These are phyloP conservation scores for Sugiyamaella grinbergsii DNA, from an alignment of 1,139 yeast genomes.

Conservation along the genomic window DNA sequence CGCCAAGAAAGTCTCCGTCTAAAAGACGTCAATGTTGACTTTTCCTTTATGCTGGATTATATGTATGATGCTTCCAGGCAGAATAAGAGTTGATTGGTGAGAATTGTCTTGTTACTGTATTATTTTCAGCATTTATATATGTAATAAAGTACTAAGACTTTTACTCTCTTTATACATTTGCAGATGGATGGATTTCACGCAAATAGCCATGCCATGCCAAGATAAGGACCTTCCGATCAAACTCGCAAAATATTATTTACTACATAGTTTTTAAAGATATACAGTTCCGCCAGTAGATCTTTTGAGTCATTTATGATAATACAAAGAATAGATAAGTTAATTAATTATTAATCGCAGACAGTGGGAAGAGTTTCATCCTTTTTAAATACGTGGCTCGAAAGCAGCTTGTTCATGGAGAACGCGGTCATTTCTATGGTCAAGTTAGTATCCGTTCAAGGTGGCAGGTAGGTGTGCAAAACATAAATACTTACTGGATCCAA, in stretches of 20 bases:
- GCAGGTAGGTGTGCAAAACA: background rate
- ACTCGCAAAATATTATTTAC: too few relatives aligned
- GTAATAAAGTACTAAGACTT: too few relatives aligned
- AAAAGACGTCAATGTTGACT: constrained; percentile 41
- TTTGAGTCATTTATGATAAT: background rate
- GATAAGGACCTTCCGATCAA: too few relatives aligned
- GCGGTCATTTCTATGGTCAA: constrained; percentile 49
- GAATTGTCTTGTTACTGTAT: background rate
- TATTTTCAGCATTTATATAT: background rate
- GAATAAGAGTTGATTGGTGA: constrained; percentile 1
- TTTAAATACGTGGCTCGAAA: constrained; percentile 54
- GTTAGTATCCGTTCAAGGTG: background rate
- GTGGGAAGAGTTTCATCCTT: constrained; percentile 21
- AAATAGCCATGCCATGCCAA: constrained; percentile 1
- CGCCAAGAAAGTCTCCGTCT: constrained; percentile 55
- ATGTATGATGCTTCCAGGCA: constrained; percentile 51
- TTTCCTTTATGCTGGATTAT: constrained; percentile 83
- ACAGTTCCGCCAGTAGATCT: too few relatives aligned
- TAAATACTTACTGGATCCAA: constrained; percentile 44
- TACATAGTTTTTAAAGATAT: too few relatives aligned
- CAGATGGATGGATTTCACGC: too few relatives aligned
- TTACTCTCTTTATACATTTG: too few relatives aligned
- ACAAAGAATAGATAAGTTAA: constrained; percentile 4
- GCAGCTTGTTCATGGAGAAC: constrained; percentile 67
- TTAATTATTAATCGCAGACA: background rate